Evolutionary conservation across 2,329 filamentous ascomycete species (phyloP).

Genomic region (Aspergillus sp.): DNA sequence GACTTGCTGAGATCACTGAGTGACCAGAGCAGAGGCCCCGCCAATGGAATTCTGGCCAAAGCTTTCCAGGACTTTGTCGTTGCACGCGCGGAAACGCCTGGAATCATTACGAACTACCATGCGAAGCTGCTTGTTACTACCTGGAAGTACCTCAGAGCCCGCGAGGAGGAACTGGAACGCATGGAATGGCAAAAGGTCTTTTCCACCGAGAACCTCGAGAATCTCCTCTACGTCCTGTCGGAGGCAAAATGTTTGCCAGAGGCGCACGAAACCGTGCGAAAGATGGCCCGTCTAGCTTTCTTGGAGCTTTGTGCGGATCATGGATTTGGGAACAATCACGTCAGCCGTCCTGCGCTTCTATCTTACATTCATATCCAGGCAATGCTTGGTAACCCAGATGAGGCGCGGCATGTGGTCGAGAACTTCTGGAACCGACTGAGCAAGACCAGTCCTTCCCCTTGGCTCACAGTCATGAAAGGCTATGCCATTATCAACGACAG

Average conservation of each 20-base stretch:
- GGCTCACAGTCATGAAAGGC: slow-evolving; percentile 60
- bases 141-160: slow-evolving; percentile 60
- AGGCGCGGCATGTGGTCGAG: slow-evolving; percentile 53
- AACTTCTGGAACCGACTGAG: slow-evolving; percentile 41
- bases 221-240: slow-evolving; percentile 42
- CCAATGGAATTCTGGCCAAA: slow-evolving; percentile 61
- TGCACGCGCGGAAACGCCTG: slow-evolving; percentile 52
- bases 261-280: slow-evolving; percentile 40
- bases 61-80: slow-evolving; percentile 67
- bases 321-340: slow-evolving; percentile 45
- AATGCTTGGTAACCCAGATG: slow-evolving; percentile 56
- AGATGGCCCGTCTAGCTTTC: slow-evolving; percentile 43
- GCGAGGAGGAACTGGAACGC: slow-evolving; percentile 32
- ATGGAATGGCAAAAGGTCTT: slow-evolving; percentile 40
- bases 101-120: slow-evolving; percentile 64
- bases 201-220: slow-evolving; percentile 42
- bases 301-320: slow-evolving; percentile 39
- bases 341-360: slow-evolving; percentile 42
- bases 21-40: slow-evolving; percentile 65
- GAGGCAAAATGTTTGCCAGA: slow-evolving; percentile 38
- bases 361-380: slow-evolving; percentile 55
- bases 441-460: slow-evolving; percentile 36
- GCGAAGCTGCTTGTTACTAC: slow-evolving; percentile 62
- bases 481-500: slow-evolving; percentile 61
- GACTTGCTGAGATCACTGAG: slow-evolving; percentile 65